phyloP scores from a whole-genome alignment of 2,329 filamentous ascomycete genomes.

The Paraphaeosphaeria sporulosa region DNA sequence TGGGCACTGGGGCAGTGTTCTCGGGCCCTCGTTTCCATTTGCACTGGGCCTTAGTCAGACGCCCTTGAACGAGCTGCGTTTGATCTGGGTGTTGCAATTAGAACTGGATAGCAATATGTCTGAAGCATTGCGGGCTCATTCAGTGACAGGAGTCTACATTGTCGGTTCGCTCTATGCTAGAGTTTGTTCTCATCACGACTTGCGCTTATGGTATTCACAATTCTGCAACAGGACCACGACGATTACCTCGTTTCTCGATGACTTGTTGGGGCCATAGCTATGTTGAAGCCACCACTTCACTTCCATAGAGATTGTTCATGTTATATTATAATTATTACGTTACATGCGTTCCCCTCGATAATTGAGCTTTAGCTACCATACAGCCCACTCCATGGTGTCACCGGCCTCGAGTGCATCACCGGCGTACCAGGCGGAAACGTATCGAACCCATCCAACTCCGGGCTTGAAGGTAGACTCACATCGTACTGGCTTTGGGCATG shows the following conservation, averaged over 20 bases:
- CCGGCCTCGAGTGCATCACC: background rate
- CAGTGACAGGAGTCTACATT: background rate
- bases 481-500: background rate
- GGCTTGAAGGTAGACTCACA: background rate
- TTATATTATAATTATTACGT: no score
- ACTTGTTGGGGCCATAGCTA: background rate
- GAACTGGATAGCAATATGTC: background rate
- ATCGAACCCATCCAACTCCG: background rate
- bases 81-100: background rate
- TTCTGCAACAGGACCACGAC: no score
- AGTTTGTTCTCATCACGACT: no score
- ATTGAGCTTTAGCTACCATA: background rate
- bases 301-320: no score
- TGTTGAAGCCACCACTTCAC: no score
- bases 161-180: background rate
- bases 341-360: no score
- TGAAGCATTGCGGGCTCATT: no score
- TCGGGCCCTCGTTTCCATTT: background rate
- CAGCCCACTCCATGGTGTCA: background rate
- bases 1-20: background rate
- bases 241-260: no score
- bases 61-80: background rate
- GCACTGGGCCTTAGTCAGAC: background rate
- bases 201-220: no score
- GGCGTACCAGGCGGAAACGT: background rate